Conservation (phyloP, 768 basidiomycete species). For the Macrolepiota albuminosa region DNA sequence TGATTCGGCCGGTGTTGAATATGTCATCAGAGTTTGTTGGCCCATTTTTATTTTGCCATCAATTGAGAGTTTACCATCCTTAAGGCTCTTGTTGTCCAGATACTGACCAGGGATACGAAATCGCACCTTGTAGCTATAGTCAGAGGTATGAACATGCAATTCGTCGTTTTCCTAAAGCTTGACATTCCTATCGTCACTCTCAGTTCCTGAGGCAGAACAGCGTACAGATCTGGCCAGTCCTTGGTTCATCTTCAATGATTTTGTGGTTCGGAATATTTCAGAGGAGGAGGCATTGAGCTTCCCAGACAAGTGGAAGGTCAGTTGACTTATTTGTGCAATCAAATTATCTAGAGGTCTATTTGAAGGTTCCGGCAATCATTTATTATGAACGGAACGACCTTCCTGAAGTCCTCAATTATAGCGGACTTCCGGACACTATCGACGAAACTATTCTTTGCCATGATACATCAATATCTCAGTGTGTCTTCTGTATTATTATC, state of each 20-base stretch:
- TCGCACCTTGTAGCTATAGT: conserved; percentile 88
- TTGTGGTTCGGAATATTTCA: conserved; percentile 77
- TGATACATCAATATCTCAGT: conserved; percentile 89
- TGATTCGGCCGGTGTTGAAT: conserved; percentile 51
- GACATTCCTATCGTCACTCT: neutral
- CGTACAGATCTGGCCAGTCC: conserved; percentile 38
- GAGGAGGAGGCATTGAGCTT: conserved; percentile 89
- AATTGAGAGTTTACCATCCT: neutral
- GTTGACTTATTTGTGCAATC: conserved; percentile 11
- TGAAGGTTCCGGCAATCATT: conserved; percentile 81
- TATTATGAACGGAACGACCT: conserved; percentile 78
- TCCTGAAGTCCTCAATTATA: conserved; percentile 54
- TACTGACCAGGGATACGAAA: conserved; percentile 62
- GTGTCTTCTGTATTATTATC: conserved; percentile 19
- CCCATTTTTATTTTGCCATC: neutral
- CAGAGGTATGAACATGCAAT: conserved; percentile 48
- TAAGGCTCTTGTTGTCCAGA: conserved; percentile 80
- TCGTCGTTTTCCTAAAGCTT: neutral
- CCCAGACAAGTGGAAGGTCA: conserved; percentile 87
- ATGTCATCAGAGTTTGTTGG: conserved; percentile 61
- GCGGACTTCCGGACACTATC: conserved; percentile 54
- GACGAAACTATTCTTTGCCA: conserved; percentile 74
- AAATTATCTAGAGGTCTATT: conserved; percentile 15
- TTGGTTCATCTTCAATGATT: conserved; percentile 98
- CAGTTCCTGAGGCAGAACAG: conserved; percentile 63